Base-by-base conservation (phyloP, 1,284 basidiomycete genomes). In the Marasmius fiardii region DNA sequence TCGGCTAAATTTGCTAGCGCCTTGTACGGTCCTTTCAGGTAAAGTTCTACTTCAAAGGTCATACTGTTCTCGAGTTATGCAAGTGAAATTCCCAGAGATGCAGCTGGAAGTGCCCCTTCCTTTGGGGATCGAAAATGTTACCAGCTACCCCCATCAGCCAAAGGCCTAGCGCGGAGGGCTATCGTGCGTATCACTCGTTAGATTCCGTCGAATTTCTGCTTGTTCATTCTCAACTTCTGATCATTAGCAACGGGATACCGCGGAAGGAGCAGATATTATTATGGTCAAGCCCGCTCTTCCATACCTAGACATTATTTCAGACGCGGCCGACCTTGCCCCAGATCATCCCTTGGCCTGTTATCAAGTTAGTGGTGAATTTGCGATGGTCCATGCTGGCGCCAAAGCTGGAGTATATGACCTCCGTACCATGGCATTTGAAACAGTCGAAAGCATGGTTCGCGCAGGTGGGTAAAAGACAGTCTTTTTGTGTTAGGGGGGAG, bases 201-300 rank as follows among this genome's bases (percentile, higher is more conserved):
- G 34, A 35, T 39, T 35, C 55, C 26, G 18, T n/a, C 34, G 23
- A 39, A 23, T 35, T 44, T 3, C 34, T 55, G 23, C n/a, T n/a
- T 1, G 2, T 14, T 47, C 41, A 47, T 43, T 53, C 16, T 44
- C 2, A 49, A 14, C 31, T 52, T 24, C 43, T 52, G 34, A 58
- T 23, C 41, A 45, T 48, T 68, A 97, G 94, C 75, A 85, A 78
- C 90, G 95, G 44, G 97, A 99, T 69, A 81, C 85, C 0, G 74
- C 69, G n/a, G 96, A 99, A 75, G 97, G 97, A 21, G 97, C 97
- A 16, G 97, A 99, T 69, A 93, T 99, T 64, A 86, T 99, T 68
- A 99, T 99, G 96, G 94, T 99, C 68, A 99, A 99, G 70, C 97
- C 97, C 10, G 84, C 93, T 0, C 73, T 98, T 57, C 95, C 95